Conservation (phyloP, 441 rosid species). For the Sinapis alba region DNA sequence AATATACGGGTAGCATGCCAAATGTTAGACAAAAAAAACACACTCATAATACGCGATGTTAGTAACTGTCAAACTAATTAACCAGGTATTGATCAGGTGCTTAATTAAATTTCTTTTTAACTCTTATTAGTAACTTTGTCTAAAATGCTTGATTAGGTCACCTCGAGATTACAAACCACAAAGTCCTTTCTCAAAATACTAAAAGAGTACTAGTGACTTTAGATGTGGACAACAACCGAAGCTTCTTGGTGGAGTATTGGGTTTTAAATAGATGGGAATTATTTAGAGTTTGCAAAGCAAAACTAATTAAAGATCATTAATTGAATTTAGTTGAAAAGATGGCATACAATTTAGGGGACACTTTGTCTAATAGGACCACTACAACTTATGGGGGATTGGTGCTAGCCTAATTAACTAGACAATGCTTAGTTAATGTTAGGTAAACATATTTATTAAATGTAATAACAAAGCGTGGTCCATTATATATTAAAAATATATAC, state of each 20-base stretch:
- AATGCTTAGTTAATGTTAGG: slow-evolving; percentile 49
- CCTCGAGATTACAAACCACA: slow-evolving; percentile 35
- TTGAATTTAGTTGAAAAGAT: slow-evolving; percentile 1
- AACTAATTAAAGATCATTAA: slow-evolving; percentile 20
- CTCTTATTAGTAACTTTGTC: background rate
- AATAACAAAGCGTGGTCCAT: slow-evolving; percentile 19
- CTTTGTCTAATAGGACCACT: slow-evolving; percentile 52
- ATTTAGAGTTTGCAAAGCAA: slow-evolving; percentile 42
- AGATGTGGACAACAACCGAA: slow-evolving; percentile 40
- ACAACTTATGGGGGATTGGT: slow-evolving; percentile 45
- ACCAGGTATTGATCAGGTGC: slow-evolving; percentile 24
- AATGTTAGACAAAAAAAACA: background rate
- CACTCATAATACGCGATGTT: background rate
- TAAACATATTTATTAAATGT: slow-evolving; percentile 49
- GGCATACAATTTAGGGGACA: slow-evolving; percentile 78
- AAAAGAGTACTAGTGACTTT: slow-evolving; percentile 25
- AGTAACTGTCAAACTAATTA: slow-evolving; percentile 15
- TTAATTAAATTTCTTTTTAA: background rate
- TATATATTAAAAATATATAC: slow-evolving; percentile 20
- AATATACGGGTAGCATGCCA: background rate
- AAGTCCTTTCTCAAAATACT: slow-evolving; percentile 28
- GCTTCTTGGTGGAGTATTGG: slow-evolving; percentile 37
- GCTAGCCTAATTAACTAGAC: slow-evolving; percentile 36
- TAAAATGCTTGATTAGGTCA: slow-evolving; percentile 43
- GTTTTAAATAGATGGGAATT: slow-evolving; percentile 37